Evolutionary conservation across 2,329 filamentous ascomycete species (phyloP).

Genomic region (Leptographium wingfieldii): DNA sequence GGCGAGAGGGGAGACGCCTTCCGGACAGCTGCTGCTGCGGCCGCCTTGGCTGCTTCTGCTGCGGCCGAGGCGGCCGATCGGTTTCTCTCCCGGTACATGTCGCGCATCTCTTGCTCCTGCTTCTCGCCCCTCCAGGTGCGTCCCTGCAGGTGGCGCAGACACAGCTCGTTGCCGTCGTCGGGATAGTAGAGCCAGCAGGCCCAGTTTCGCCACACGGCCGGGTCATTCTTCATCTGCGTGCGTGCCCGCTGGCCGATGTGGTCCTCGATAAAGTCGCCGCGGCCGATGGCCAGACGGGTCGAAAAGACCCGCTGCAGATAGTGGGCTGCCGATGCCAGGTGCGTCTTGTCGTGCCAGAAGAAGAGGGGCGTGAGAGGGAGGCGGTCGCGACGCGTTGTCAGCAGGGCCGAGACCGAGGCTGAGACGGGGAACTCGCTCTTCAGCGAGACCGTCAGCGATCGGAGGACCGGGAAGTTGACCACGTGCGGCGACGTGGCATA

Average conservation of each 20-base stretch:
- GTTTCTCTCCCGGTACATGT: conserved; percentile 6
- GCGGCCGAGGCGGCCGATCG: conserved; percentile 3
- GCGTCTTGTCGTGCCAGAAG: conserved; percentile 48
- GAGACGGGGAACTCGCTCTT: conserved; percentile 25
- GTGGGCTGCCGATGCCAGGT: conserved; percentile 34
- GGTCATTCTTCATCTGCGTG: conserved; percentile 42
- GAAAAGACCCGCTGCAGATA: conserved; percentile 39
- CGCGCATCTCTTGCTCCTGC: conserved; percentile 12
- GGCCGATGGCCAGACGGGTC: conserved; percentile 32
- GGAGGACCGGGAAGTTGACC: conserved; percentile 26
- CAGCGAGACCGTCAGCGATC: conserved; percentile 26
- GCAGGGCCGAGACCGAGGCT: neutral
- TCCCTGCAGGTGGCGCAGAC: conserved; percentile 37
- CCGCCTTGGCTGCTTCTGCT: neutral
- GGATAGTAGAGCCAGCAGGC: conserved; percentile 44
- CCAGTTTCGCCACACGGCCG: conserved; percentile 36
- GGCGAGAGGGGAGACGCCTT: neutral
- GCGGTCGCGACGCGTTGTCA: neutral
- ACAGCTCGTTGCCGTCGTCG: conserved; percentile 28
- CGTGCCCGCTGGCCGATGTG: conserved; percentile 40
- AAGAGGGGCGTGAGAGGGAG: conserved; percentile 41
- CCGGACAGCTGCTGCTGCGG: neutral
- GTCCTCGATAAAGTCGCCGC: conserved; percentile 45
- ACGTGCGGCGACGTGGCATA: conserved; percentile 38
- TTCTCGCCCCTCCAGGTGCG: conserved; percentile 35